Evolutionary conservation across 2,329 filamentous ascomycete genomes (phyloP), one percentile per base, ranked within the genome.

Genomic region (Lachnellula arida): DNA sequence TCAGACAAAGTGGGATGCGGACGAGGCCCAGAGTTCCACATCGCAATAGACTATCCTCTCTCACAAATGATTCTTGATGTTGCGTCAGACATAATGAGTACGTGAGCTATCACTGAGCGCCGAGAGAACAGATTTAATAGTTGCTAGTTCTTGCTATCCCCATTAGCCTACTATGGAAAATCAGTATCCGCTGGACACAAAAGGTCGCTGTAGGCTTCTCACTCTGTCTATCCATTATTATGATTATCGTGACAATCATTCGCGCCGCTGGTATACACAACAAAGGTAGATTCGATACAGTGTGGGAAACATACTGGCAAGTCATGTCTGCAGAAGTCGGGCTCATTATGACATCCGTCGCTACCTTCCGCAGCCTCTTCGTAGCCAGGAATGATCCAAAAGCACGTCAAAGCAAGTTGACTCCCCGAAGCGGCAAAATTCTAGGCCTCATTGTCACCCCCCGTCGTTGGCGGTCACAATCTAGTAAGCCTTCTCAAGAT

Each of bases 161-260:
- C 6, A n/a, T 44, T 23, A 15, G 46, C 9, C 19, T 55, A 12
- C 44, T 55, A 17, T 55, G 53, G 53, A 17, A 55, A 46, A 46
- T 55, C 22, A 42, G 46, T 28, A 35, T 50, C 37, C 17, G 37
- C 5, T 37, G 7, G 35, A 34, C 25, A 12, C 53, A 55, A 46
- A 55, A 55, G 34, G 14, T 50, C 15, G 40, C 39, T 4, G 37
- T 55, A 5, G 23, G 22, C 5, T 17, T 47, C 19, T 55, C 47
- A 17, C 53, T 51, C 17, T 55, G 40, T 23, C 34, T 51, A 4
- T 51, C 48, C n/a, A 42, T 51, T n/a, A 25, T 51, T 14, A 8
- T 51, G 5, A 51, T 55, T 12, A 19, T 32, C n/a, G 7, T 51
- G 15, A 51, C 53, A 23, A 55, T 55, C 35, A 32, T 50, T n/a